Evolutionary conservation across 208 protist genomes (phyloP).

Genomic region (Trypanosoma theileri): DNA sequence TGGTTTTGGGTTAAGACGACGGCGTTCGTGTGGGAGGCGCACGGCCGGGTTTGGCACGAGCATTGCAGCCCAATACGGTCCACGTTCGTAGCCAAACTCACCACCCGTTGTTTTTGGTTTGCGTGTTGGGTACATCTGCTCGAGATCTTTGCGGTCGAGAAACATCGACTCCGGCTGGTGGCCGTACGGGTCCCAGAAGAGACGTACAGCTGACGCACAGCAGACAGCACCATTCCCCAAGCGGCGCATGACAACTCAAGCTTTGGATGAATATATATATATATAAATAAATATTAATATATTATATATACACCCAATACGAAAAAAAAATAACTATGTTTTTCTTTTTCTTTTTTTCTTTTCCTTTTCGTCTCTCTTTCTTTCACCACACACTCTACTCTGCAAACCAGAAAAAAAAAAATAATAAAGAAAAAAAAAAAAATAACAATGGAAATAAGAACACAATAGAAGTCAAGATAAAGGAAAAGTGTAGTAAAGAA

Average conservation of each 20-base stretch:
- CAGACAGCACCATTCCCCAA: constrained; percentile 25
- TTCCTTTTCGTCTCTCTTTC: no score
- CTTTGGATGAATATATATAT: neutral
- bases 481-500: neutral
- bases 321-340: constrained; percentile 15
- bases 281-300: constrained; percentile 3
- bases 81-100: constrained; percentile 88
- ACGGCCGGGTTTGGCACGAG: constrained; percentile 88
- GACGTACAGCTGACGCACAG: constrained; percentile 34
- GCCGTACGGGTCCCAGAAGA: constrained; percentile 88
- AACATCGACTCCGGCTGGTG: constrained; percentile 90
- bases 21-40: constrained; percentile 83
- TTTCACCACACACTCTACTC: neutral
- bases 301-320: neutral
- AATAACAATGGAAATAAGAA: no score
- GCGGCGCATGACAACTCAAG: constrained; percentile 39
- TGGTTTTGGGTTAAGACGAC: constrained; percentile 87
- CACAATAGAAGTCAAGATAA: neutral
- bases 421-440: neutral
- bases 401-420: constrained; percentile 5
- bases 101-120: constrained; percentile 88
- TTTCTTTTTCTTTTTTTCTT: no score
- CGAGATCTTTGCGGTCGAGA: constrained; percentile 87
- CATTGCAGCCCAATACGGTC: constrained; percentile 88
- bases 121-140: constrained; percentile 90